Conservation (phyloP, 208 protist species). For the Trichomonas gallinae region DNA sequence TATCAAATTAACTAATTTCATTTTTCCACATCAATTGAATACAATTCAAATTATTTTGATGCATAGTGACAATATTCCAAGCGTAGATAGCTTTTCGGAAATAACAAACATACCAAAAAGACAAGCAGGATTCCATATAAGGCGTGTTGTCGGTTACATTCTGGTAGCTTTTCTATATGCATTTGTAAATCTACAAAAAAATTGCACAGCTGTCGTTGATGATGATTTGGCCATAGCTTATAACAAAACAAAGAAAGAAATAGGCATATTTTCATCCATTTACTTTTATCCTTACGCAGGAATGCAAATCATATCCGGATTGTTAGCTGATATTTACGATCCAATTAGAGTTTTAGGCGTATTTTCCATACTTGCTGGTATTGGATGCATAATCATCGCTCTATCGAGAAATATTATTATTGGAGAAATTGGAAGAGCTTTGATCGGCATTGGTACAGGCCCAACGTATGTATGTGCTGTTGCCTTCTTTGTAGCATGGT, state of each 20-base stretch:
- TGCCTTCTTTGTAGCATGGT: background rate
- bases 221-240: background rate
- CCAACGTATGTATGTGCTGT: background rate
- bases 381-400: background rate
- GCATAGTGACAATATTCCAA: too few species aligned
- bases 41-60: too few species aligned
- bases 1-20: too few species aligned
- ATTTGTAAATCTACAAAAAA: background rate
- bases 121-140: background rate
- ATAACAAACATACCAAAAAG: too few species aligned
- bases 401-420: background rate
- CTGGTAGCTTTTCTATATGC: background rate
- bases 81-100: too few species aligned
- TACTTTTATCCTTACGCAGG: background rate
- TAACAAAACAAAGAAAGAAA: background rate
- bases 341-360: background rate
- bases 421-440: background rate
- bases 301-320: background rate
- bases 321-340: background rate
- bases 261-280: background rate
- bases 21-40: too few species aligned
- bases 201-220: background rate
- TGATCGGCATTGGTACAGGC: background rate
- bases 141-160: background rate
- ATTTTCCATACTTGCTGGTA: background rate